Conservation (phyloP, 1,284 basidiomycete genomes). For the Cryptococcus maquisensis region DNA sequence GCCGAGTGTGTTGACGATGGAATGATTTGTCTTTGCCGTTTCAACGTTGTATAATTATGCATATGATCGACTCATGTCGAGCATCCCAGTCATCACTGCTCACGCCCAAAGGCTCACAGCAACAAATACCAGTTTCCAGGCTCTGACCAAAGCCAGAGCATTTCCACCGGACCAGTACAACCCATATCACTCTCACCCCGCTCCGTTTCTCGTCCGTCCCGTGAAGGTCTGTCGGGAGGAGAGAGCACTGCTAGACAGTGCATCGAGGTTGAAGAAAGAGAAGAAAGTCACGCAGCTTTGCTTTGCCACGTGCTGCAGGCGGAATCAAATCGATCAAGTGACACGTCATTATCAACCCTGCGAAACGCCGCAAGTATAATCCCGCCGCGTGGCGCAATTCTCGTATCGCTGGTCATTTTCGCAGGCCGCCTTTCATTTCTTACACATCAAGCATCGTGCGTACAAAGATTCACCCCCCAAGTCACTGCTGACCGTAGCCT, state of each 20-base stretch:
- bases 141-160: neutral
- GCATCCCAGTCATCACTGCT: neutral
- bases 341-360: too few relatives aligned
- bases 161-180: neutral
- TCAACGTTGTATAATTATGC: neutral
- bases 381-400: too few relatives aligned
- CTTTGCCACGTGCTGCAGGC: too few relatives aligned
- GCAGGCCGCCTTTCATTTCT: neutral
- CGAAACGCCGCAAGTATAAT: too few relatives aligned
- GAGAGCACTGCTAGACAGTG: constrained; percentile 24
- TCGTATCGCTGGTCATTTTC: too few relatives aligned
- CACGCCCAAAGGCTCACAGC: neutral
- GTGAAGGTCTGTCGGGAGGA: constrained; percentile 8
- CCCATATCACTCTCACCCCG: constrained; percentile 20
- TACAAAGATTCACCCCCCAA: neutral
- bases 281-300: neutral
- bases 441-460: constrained; percentile 19
- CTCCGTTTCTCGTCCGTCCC: constrained; percentile 36
- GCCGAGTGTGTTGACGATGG: constrained; percentile 29
- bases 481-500: neutral
- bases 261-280: constrained; percentile 25
- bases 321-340: too few relatives aligned
- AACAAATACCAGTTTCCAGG: neutral
- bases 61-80: constrained; percentile 2
- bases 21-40: constrained; percentile 8